Conservation (phyloP, 371 early-diverging fungal species). For the Chytridium lagenaria region DNA sequence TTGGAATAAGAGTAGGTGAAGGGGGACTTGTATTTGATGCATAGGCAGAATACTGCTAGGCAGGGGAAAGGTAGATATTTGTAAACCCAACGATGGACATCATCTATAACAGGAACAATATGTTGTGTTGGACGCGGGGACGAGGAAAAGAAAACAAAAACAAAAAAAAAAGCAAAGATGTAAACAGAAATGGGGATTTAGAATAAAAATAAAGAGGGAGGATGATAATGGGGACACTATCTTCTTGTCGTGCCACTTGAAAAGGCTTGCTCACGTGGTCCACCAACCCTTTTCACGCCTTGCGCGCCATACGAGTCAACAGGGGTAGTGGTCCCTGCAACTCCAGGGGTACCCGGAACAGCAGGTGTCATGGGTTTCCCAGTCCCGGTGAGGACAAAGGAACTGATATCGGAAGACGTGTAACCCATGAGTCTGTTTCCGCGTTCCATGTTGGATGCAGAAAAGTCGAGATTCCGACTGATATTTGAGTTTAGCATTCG, state of each 20-base stretch:
- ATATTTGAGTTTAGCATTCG: neutral
- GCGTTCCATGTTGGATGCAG: neutral
- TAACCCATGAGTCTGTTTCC: neutral
- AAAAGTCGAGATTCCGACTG: neutral
- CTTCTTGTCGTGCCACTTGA: too few relatives aligned
- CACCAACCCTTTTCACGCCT: too few relatives aligned
- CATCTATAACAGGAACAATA: neutral
- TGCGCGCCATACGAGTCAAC: too few relatives aligned
- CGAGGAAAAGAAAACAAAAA: neutral
- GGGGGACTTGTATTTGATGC: too few relatives aligned
- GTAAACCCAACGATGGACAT: neutral
- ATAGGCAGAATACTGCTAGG: too few relatives aligned
- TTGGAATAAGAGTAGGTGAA: too few relatives aligned
- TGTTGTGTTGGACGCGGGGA: neutral
- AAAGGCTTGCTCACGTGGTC: too few relatives aligned
- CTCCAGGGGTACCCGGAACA: too few relatives aligned
- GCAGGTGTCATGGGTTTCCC: constrained; percentile 17
- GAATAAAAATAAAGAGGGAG: too few relatives aligned
- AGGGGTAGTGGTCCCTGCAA: too few relatives aligned
- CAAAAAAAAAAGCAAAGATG: neutral
- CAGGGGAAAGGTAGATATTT: neutral
- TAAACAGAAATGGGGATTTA: neutral
- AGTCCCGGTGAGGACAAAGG: constrained; percentile 9
- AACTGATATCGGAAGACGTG: neutral
- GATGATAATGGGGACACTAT: too few relatives aligned